Conservation (phyloP, 192 early-diverging fungal genomes). For the Backusella sp. region DNA sequence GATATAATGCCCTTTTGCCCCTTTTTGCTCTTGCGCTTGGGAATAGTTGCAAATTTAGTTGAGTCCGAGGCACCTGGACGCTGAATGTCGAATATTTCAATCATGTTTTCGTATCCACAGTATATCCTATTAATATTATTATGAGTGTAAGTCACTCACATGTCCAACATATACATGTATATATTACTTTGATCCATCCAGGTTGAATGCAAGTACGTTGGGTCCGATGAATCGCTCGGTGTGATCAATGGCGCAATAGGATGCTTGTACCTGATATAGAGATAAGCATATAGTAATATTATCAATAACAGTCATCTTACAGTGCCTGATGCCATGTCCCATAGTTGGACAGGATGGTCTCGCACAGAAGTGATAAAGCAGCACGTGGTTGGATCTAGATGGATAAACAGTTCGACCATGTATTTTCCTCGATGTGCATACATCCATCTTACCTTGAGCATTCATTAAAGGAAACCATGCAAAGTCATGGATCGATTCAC, state of each 20-base stretch:
- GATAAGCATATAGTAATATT: neutral
- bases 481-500: conserved; percentile 61
- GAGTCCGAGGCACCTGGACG: conserved; percentile 58
- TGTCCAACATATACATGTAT: neutral
- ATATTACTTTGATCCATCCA: conserved; percentile 59
- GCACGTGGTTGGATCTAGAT: conserved; percentile 54
- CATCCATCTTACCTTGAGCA: conserved; percentile 35
- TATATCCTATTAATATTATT: conserved; percentile 48
- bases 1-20: conserved; percentile 82
- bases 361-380: conserved; percentile 61
- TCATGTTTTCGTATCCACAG: conserved; percentile 64
- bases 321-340: conserved; percentile 65
- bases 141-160: neutral
- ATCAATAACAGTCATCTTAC: conserved; percentile 24
- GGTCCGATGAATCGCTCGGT: conserved; percentile 66
- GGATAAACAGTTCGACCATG: neutral
- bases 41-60: conserved; percentile 48
- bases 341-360: conserved; percentile 78
- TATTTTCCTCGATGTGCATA: neutral
- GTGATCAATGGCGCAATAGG: conserved; percentile 66
- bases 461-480: conserved; percentile 64
- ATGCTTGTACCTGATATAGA: conserved; percentile 50
- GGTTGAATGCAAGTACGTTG: conserved; percentile 63
- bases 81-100: conserved; percentile 69
- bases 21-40: conserved; percentile 61